Conservation (phyloP, 148 eudicot species). For the Drosera capensis region DNA sequence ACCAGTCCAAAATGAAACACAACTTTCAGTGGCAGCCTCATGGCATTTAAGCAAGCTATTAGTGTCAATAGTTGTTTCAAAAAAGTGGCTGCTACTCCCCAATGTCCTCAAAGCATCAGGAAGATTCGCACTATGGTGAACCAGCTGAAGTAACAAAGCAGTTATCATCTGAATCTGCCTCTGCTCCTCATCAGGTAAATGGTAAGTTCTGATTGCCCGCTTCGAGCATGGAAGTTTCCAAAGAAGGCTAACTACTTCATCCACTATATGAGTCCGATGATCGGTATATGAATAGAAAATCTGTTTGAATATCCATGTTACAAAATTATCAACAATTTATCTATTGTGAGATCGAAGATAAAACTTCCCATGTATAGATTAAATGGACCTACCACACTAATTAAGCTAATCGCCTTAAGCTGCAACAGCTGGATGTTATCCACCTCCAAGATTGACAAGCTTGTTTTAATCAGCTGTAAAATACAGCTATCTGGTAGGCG, state of each 20-base stretch:
- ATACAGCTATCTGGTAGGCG: slow-evolving; percentile 93
- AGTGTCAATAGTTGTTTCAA: slow-evolving; percentile 46
- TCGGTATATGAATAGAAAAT: slow-evolving; percentile 64
- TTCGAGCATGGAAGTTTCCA: slow-evolving; percentile 73
- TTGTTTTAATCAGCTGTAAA: slow-evolving; percentile 69
- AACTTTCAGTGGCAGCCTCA: slow-evolving; percentile 84
- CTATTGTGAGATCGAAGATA: background rate
- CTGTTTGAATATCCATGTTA: slow-evolving; percentile 27
- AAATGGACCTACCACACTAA: slow-evolving; percentile 53
- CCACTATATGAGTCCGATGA: slow-evolving; percentile 79
- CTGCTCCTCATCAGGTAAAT: slow-evolving; percentile 93
- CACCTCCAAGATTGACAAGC: slow-evolving; percentile 76
- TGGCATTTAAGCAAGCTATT: slow-evolving; percentile 47
- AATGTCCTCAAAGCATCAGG: slow-evolving; percentile 65
- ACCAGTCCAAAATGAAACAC: slow-evolving; percentile 86
- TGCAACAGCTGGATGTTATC: slow-evolving; percentile 95
- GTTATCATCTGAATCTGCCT: slow-evolving; percentile 85
- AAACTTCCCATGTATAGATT: slow-evolving; percentile 3
- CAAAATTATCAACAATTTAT: slow-evolving; percentile 2
- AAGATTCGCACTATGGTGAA: slow-evolving; percentile 80
- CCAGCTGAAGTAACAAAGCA: slow-evolving; percentile 73
- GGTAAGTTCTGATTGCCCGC: slow-evolving; percentile 69
- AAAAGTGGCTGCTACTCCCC: slow-evolving; percentile 28
- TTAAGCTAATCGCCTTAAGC: slow-evolving; percentile 72
- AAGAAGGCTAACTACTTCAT: slow-evolving; percentile 72